A percentile compares a stretch with the other conserved stretches of the same genome.
phyloP scores from a whole-genome alignment of 495 filamentous ascomycete species.

The Trypethelium eluteriae region DNA sequence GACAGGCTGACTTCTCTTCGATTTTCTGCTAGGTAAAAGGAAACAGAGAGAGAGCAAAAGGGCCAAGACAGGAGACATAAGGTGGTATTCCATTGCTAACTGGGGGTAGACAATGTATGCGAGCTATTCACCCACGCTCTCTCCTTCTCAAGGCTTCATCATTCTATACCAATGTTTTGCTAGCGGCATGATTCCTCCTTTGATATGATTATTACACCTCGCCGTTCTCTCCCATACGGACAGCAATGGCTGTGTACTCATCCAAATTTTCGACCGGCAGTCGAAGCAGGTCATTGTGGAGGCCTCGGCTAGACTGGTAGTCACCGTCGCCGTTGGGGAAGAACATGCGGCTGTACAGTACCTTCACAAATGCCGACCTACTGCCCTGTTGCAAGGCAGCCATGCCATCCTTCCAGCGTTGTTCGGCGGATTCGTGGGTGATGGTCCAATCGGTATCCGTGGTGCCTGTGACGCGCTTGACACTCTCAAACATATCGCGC shows the following conservation, averaged over 20 bases:
- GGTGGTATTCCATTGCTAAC: too few relatives aligned
- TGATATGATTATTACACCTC: too few relatives aligned
- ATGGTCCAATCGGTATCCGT: constrained; percentile 58
- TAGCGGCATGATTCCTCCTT: too few relatives aligned
- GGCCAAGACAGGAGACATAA: too few relatives aligned
- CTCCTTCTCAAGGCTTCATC: too few relatives aligned
- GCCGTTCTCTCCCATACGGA: background rate
- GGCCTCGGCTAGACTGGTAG: background rate
- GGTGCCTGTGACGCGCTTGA: constrained; percentile 46
- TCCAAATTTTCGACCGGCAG: constrained; percentile 4
- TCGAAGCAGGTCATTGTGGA: background rate
- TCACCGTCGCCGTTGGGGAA: background rate
- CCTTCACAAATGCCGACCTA: constrained; percentile 34
- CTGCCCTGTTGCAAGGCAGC: constrained; percentile 29
- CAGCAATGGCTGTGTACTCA: background rate
- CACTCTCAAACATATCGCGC: constrained; percentile 41
- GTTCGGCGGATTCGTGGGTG: constrained; percentile 33
- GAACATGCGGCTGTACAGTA: background rate
- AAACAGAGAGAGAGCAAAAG: too few relatives aligned
- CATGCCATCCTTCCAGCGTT: constrained; percentile 41
- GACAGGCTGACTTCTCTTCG: too few relatives aligned
- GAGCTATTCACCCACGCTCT: too few relatives aligned
- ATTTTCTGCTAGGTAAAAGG: too few relatives aligned
- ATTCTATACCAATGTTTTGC: too few relatives aligned
- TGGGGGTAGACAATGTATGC: too few relatives aligned